A percentile compares a stretch with the other conserved stretches of the same genome.
Conservation (phyloP, 1,139 yeast genomes). For the Debaryomycetaceae sp. region DNA sequence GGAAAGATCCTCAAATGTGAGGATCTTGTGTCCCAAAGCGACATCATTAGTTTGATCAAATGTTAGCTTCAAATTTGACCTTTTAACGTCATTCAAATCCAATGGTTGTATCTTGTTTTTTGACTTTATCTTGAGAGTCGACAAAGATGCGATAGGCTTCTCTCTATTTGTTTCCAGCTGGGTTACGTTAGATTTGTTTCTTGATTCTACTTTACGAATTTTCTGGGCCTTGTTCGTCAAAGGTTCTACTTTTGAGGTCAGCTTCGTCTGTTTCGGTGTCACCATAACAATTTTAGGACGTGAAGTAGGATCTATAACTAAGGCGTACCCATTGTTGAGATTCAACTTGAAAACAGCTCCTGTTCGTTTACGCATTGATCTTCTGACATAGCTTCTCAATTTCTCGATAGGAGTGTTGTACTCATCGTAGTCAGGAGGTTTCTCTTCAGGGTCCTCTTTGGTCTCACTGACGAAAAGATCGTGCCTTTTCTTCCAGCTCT, state of each 20-base stretch:
- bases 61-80: conserved; percentile 1
- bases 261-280: not conserved
- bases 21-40: conserved; percentile 7
- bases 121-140: not conserved
- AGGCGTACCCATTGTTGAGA: conserved; percentile 25
- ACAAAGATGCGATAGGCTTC: not conserved
- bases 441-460: conserved; percentile 14
- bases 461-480: conserved; percentile 25
- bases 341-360: conserved; percentile 26
- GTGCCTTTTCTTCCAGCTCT: conserved; percentile 37
- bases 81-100: not conserved
- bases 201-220: no score
- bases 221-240: not conserved
- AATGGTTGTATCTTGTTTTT: conserved; percentile 1
- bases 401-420: conserved; percentile 16
- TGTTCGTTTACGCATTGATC: conserved; percentile 14
- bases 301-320: conserved; percentile 28
- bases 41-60: conserved; percentile 4
- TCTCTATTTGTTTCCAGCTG: no score
- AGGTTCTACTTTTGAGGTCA: not conserved
- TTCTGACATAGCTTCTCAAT: conserved; percentile 16
- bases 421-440: conserved; percentile 14
- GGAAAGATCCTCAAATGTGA: conserved; percentile 1
- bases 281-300: conserved; percentile 21
- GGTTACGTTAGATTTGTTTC: not conserved